Conservation (phyloP, 208 protist genomes). For the Trypanosoma boissoni region DNA sequence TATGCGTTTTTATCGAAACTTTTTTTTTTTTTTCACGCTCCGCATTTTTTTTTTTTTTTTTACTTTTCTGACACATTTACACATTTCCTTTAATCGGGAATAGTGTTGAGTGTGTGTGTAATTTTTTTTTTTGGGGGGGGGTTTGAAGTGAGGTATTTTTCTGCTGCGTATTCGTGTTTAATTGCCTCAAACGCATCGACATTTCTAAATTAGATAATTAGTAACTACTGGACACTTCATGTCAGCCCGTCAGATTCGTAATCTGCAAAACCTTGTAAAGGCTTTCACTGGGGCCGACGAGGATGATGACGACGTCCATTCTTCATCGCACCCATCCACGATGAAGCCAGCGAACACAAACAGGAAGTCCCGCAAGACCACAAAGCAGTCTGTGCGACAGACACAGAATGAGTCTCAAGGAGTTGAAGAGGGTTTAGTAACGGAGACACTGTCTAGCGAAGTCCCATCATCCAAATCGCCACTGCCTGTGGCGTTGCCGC, state of each 20-base stretch:
- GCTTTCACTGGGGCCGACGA: conserved; percentile 66
- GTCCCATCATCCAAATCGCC: too few relatives aligned
- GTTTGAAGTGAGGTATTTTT: too few relatives aligned
- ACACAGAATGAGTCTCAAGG: not conserved
- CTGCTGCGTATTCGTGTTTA: too few relatives aligned
- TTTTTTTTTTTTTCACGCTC: conserved; percentile 1
- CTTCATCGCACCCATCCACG: not conserved
- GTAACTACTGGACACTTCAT: conserved; percentile 39
- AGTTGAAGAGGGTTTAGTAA: too few relatives aligned
- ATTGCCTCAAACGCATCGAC: too few relatives aligned
- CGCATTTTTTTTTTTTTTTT: conserved; percentile 23
- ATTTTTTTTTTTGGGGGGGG: too few relatives aligned
- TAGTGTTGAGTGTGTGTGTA: too few relatives aligned
- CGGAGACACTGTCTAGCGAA: too few relatives aligned
- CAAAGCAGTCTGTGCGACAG: not conserved
- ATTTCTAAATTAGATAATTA: too few relatives aligned
- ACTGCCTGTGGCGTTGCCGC: too few relatives aligned
- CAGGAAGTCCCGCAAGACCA: not conserved
- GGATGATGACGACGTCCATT: conserved; percentile 24
- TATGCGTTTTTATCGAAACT: conserved; percentile 1
- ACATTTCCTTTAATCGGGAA: too few relatives aligned
- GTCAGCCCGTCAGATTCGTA: conserved; percentile 78
- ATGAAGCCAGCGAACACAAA: conserved; percentile 13
- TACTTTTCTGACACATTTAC: too few relatives aligned
- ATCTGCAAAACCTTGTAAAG: conserved; percentile 72